phyloP scores from a whole-genome alignment of 2,329 filamentous ascomycete species.

The Penicillium sp. region DNA sequence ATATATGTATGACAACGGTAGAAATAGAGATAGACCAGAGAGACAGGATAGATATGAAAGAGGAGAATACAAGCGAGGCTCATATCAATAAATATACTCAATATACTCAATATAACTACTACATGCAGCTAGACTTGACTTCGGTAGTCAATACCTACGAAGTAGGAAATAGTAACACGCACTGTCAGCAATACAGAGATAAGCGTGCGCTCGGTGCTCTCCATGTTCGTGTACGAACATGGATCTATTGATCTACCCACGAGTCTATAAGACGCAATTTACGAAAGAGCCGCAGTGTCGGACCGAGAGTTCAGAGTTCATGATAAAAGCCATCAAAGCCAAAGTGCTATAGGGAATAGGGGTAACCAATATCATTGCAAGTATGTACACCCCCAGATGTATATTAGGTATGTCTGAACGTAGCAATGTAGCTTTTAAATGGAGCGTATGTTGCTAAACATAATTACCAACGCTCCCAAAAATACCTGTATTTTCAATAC shows the following conservation, averaged over 20 bases:
- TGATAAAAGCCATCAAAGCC: background rate
- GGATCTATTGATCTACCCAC: background rate
- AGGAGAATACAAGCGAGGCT: background rate
- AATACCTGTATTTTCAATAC: slow-evolving; percentile 3
- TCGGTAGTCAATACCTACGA: background rate
- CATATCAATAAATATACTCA: background rate
- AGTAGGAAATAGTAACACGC: slow-evolving; percentile 6
- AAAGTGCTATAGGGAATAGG: background rate
- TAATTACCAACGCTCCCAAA: too few species aligned
- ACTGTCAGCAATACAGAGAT: slow-evolving; percentile 12
- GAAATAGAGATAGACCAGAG: background rate
- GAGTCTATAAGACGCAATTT: background rate
- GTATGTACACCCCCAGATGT: too few species aligned
- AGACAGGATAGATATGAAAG: background rate
- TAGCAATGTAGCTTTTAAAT: too few species aligned
- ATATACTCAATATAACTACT: background rate
- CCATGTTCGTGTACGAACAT: background rate
- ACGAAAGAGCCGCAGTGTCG: slow-evolving; percentile 1
- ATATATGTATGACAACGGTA: background rate
- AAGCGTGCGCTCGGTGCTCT: slow-evolving; percentile 6
- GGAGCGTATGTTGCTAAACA: too few species aligned
- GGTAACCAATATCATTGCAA: background rate
- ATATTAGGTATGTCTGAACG: too few species aligned
- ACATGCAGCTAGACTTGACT: background rate
- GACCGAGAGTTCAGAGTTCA: background rate